Percentiles rank a stretch among this genome's conserved stretches.
Conservation (phyloP, 495 filamentous ascomycete species). For the Aspergillus biplanus region DNA sequence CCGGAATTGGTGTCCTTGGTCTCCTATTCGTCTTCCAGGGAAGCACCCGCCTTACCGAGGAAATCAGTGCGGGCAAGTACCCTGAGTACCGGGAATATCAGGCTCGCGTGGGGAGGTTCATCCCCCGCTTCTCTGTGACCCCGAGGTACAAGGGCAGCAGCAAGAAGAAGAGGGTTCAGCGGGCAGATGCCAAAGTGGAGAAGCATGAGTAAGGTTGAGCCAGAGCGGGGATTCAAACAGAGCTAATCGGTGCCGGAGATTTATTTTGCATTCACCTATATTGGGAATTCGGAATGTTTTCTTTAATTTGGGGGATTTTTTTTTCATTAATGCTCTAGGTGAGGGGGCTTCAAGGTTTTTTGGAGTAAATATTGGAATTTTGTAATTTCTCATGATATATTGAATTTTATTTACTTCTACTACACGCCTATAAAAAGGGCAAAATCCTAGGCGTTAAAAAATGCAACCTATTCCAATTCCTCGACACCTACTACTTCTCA, state of each 20-base stretch:
- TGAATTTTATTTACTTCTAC: neutral
- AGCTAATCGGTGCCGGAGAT: neutral
- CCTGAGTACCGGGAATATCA: slow-evolving; percentile 88
- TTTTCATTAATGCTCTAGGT: neutral
- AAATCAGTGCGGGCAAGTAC: slow-evolving; percentile 80
- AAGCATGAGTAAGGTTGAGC: slow-evolving; percentile 13
- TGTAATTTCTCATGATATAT: neutral
- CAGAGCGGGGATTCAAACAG: neutral
- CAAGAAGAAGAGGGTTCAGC: slow-evolving; percentile 31
- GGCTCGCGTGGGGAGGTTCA: slow-evolving; percentile 75
- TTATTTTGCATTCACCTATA: neutral
- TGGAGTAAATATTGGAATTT: slow-evolving; percentile 2
- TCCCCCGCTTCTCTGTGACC: slow-evolving; percentile 64
- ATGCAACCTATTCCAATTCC: no score
- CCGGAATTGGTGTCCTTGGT: slow-evolving; percentile 65
- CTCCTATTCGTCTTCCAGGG: slow-evolving; percentile 85
- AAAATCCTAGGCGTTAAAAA: no score
- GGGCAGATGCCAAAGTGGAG: slow-evolving; percentile 10
- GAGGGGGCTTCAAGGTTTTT: neutral
- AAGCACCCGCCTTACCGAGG: slow-evolving; percentile 85
- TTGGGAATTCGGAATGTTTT: neutral
- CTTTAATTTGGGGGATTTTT: neutral
- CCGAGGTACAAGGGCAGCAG: slow-evolving; percentile 36
- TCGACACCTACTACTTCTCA: no score
- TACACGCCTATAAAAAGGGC: no score